Percentiles rank a stretch among this genome's conserved stretches.
Evolutionary conservation across 192 early-diverging fungal species (phyloP).

Genomic region (Lobulomyces angularis): DNA sequence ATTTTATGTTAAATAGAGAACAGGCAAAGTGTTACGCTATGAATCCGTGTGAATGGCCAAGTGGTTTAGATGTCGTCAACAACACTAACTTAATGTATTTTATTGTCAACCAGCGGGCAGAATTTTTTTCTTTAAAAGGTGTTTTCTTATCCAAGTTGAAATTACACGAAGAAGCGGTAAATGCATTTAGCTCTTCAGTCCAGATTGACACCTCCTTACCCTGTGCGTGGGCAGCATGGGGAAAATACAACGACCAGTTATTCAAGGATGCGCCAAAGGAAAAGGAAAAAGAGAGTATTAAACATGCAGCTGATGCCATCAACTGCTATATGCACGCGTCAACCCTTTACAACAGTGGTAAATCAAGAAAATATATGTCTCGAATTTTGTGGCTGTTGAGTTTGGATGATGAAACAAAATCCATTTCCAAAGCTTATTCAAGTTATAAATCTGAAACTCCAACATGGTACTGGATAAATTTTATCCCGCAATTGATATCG

Average conservation of each 20-base stretch:
- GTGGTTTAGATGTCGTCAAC: conserved; percentile 94
- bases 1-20: conserved; percentile 71
- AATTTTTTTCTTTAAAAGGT: conserved; percentile 95
- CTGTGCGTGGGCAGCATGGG: conserved; percentile 96
- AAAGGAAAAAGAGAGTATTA: no score
- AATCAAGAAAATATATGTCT: conserved; percentile 80
- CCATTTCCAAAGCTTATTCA: conserved; percentile 69
- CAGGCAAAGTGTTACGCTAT: conserved; percentile 97
- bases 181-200: conserved; percentile 78
- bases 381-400: conserved; percentile 86
- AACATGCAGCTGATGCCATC: conserved; percentile 75
- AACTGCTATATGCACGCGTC: conserved; percentile 94
- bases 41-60: conserved; percentile 71
- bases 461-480: conserved; percentile 97
- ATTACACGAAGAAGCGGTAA: conserved; percentile 74
- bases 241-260: conserved; percentile 83
- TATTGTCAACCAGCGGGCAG: conserved; percentile 78
- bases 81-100: conserved; percentile 99
- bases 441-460: conserved; percentile 82
- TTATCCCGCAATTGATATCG: conserved; percentile 87
- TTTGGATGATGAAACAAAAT: conserved; percentile 63
- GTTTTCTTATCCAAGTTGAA: conserved; percentile 83
- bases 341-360: conserved; percentile 70
- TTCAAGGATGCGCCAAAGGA: conserved; percentile 77
- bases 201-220: conserved; percentile 79